These are phyloP conservation scores for Fusarium sterilihyphosum DNA, from an alignment of 2,329 filamentous ascomycete species.

Conservation along the genomic window DNA sequence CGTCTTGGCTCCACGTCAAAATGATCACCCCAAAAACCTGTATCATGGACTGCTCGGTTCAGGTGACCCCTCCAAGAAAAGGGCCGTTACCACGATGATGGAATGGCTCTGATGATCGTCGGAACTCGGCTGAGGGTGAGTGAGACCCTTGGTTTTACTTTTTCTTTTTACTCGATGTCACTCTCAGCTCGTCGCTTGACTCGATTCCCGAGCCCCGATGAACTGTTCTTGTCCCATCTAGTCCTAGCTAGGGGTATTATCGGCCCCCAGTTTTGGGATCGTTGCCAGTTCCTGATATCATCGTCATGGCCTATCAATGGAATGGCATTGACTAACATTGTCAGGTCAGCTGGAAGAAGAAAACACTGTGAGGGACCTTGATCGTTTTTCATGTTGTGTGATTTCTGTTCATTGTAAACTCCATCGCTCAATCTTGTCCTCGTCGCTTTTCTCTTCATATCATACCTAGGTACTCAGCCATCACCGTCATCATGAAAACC, in stretches of 20 bases:
- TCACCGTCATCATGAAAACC: conserved; percentile 24
- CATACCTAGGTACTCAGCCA: not conserved
- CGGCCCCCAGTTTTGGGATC: conserved; percentile 7
- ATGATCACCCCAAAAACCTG: conserved; percentile 15
- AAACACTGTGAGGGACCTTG: not conserved
- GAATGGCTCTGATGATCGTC: conserved; percentile 16
- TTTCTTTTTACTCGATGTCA: not conserved
- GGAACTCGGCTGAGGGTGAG: conserved; percentile 7
- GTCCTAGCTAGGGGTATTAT: not conserved
- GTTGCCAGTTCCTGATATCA: conserved; percentile 30
- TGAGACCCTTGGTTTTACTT: conserved; percentile 4
- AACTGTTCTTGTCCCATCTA: not conserved
- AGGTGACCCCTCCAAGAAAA: conserved; percentile 21
- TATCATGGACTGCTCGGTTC: conserved; percentile 3
- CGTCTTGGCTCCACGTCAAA: conserved; percentile 24
- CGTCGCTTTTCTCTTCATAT: not conserved
- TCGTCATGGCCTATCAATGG: conserved; percentile 25
- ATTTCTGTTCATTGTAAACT: not conserved
- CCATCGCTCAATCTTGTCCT: not conserved
- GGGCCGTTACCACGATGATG: conserved; percentile 9
- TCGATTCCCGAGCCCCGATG: conserved; percentile 13
- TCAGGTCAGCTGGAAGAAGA: not conserved
- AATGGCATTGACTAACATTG: conserved; percentile 13
- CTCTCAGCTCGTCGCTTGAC: conserved; percentile 1
- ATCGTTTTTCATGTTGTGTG: not conserved